These are phyloP conservation scores for Psilocybe subaeruginosa DNA, from an alignment of 768 basidiomycete genomes.

Conservation along the genomic window DNA sequence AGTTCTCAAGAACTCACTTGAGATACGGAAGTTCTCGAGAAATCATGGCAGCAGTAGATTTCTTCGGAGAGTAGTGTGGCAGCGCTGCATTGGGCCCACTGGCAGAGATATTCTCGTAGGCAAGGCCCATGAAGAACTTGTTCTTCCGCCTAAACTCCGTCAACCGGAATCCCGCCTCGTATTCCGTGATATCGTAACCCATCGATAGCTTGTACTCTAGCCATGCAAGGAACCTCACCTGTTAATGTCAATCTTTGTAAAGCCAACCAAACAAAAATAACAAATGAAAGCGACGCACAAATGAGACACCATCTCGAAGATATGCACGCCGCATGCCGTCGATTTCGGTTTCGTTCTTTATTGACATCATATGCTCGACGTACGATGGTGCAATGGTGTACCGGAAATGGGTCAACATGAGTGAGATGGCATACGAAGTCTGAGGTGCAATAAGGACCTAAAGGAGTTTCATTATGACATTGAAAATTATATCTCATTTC, in stretches of 20 bases:
- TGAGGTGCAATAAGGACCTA: conserved; percentile 66
- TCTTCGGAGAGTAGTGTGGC: conserved; percentile 88
- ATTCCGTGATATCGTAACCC: conserved; percentile 87
- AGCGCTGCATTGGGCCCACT: conserved; percentile 91
- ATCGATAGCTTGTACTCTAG: conserved; percentile 78
- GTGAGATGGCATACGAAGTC: conserved; percentile 81
- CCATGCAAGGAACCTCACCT: conserved; percentile 89
- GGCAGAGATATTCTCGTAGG: conserved; percentile 90
- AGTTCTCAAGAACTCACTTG: conserved; percentile 56
- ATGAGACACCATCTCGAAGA: conserved; percentile 86
- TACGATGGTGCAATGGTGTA: conserved; percentile 74
- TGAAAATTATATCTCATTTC: not conserved
- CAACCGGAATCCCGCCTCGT: conserved; percentile 85
- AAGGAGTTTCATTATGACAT: not conserved
- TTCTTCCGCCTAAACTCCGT: conserved; percentile 73
- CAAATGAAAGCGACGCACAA: conserved; percentile 48
- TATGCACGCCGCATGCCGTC: conserved; percentile 85
- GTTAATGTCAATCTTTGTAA: conserved; percentile 6
- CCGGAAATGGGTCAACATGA: conserved; percentile 83
- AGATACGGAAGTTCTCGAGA: conserved; percentile 83
- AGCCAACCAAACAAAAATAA: conserved; percentile 7
- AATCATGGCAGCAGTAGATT: conserved; percentile 70
- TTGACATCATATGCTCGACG: conserved; percentile 77
- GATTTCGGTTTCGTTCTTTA: conserved; percentile 90
- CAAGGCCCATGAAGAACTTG: conserved; percentile 81